These are phyloP conservation scores for Colletotrichum higginsianum DNA, from an alignment of 2,329 filamentous ascomycete genomes.

Conservation along the genomic window DNA sequence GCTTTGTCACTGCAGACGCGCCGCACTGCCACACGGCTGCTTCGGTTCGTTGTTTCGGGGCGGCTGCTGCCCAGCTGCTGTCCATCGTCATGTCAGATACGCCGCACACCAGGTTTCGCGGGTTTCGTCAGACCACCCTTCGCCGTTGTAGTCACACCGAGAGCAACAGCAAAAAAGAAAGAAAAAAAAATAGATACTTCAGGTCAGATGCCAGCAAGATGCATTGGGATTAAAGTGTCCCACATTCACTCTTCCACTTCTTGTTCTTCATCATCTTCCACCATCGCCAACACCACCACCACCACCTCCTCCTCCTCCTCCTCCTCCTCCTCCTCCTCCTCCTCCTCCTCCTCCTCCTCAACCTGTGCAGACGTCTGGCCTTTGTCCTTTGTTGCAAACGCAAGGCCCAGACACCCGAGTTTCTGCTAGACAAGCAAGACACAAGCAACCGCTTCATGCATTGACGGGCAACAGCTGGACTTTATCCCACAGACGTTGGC, in stretches of 20 bases:
- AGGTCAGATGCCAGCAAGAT: background rate
- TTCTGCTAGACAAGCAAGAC: constrained; percentile 20
- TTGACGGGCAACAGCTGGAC: constrained; percentile 14
- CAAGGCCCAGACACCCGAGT: constrained; percentile 19
- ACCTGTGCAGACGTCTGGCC: background rate
- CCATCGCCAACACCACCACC: too few relatives aligned
- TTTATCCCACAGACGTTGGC: constrained; percentile 30
- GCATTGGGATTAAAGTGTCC: too few relatives aligned
- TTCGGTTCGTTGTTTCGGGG: constrained; percentile 28
- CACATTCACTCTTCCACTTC: background rate
- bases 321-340: background rate
- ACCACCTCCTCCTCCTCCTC: background rate
- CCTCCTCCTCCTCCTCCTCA: background rate
- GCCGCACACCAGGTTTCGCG: background rate
- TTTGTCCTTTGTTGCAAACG: constrained; percentile 36
- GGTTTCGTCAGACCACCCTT: constrained; percentile 4
- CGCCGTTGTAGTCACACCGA: background rate
- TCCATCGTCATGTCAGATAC: constrained; percentile 3
- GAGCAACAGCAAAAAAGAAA: background rate
- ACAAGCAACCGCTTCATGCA: constrained; percentile 7
- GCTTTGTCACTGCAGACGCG: background rate
- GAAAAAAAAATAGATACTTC: background rate
- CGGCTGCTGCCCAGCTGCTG: constrained; percentile 3
- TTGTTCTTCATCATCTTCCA: background rate
- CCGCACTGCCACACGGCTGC: constrained; percentile 27